A percentile compares a stretch with the other conserved stretches of the same genome.
Conservation (phyloP, 2,329 filamentous ascomycete species). For the Emergomyces africanus region DNA sequence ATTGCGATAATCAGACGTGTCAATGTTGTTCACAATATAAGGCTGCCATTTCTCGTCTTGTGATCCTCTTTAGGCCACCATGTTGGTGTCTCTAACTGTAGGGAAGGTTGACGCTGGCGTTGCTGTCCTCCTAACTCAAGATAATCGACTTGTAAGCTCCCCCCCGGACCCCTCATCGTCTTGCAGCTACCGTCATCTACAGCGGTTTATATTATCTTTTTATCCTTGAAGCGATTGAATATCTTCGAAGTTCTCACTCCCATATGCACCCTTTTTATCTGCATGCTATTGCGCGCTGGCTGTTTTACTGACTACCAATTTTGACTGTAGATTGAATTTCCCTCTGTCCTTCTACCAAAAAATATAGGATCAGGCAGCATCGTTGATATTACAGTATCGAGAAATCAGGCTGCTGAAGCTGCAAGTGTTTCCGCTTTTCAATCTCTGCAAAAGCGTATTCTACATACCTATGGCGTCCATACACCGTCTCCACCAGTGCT, state of each 20-base stretch:
- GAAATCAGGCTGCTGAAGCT: slow-evolving; percentile 69
- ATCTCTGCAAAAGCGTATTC: slow-evolving; percentile 78
- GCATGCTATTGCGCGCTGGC: not conserved
- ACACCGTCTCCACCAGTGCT: slow-evolving; percentile 67
- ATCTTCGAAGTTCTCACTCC: not conserved
- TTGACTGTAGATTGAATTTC: slow-evolving; percentile 75
- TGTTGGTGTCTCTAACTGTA: slow-evolving; percentile 96
- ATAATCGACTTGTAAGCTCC: slow-evolving; percentile 75
- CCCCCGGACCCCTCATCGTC: not conserved
- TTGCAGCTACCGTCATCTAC: not conserved
- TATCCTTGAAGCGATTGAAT: not conserved
- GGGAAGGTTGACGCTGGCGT: slow-evolving; percentile 99
- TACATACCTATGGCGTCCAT: slow-evolving; percentile 67
- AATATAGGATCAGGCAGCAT: slow-evolving; percentile 95
- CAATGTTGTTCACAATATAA: slow-evolving; percentile 1
- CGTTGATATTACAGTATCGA: slow-evolving; percentile 89
- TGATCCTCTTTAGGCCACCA: slow-evolving; percentile 32
- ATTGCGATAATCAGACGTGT: not conserved
- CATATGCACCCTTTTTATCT: not conserved
- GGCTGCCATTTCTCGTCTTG: not conserved
- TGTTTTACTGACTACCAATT: slow-evolving; percentile 1
- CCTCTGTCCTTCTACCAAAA: slow-evolving; percentile 87
- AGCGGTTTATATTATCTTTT: not conserved
- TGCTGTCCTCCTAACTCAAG: slow-evolving; percentile 88
- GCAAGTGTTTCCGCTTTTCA: slow-evolving; percentile 65